Base-by-base conservation (phyloP, 2,329 filamentous ascomycete species). In the Didymella keratinophila region DNA sequence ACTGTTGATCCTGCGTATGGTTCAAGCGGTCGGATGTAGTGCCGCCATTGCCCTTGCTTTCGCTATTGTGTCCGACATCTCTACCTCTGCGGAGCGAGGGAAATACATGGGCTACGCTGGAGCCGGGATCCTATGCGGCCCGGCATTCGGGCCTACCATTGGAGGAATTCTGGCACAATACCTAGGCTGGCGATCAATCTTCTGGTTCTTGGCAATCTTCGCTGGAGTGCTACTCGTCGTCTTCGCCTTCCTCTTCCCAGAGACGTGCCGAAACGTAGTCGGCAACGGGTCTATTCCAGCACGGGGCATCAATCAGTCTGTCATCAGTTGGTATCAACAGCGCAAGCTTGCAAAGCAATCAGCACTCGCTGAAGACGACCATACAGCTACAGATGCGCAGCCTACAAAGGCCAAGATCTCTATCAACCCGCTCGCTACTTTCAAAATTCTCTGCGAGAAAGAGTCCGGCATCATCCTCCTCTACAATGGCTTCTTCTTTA, bases 61-160 rank as follows among this genome's bases (percentile, higher is more conserved):
- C 63, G 91, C 87, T 1, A 86, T 93, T 2, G 84, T 93, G 9
- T 87, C 89, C 0, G 91, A 95, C 66, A 82, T 93, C 3, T 82
- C 88, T 0, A 87, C 89, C 0, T 87, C 85, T 44, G 83, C 86
- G 0, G 89, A 94, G 71, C 81, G 91, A 64, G 91, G 91, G 1
- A 85, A 83, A 61, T 93, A 90, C 68, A 89, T 93, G 77, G 79
- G 89, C 84, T 56, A 84, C 87, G 58, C 85, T 87, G n/a, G 83
- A 82, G 41, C 81, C 81, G 7, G 87, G 84, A 18, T 72, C 3
- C 48, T 75, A 11, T 68, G 73, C 61, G 66, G 75, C 11, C 61
- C 72, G 30, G 64, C 71, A 7, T 71, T 75, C 47, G 75, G 72
- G 0, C 76, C 76, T 28, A 73, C 74, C 0, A 71, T 79, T 11